Base-by-base conservation (phyloP, 2,329 filamentous ascomycete species). In the Fusarium miscanthi region DNA sequence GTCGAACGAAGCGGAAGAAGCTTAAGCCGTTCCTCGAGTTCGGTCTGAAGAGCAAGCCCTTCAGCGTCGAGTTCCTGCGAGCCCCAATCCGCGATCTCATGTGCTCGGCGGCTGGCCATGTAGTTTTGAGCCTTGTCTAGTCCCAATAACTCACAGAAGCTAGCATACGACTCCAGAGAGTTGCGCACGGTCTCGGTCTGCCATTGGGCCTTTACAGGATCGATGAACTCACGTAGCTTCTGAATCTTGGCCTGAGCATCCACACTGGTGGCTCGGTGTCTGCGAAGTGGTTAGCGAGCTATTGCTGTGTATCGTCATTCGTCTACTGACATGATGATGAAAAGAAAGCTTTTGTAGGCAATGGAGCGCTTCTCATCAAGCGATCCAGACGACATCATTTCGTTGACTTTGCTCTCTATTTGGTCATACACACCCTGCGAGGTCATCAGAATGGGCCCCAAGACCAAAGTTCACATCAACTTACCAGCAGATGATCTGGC, bases 311-410 rank as follows among this genome's bases (percentile, higher is more conserved):
- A 13, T 6, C n/a, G 11, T n/a, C 11, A 38, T 5, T 12, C 10
- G 25, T 43, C 31, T 41, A 80, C 86, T 78, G 84, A 92, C 89
- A 96, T 92, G 70, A 99, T 96, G 66, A 97, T 96, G 80, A 99
- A 97, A 2, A 98, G 86, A 71, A 98, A 95, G 14, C 94, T 95
- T 75, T 91, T 93, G 77, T 97, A 95, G 4, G 95, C 94, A 78
- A 96, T 91, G 63, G 93, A 90, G 37, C 95, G 89, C 78, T 95
- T 94, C 76, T 95, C 92, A 77, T 98, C 95, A 35, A 93, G 84
- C 59, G 88, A 87, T 35, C 92, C 90, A 52, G 93, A 89, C 69
- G 90, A 86, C 79, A 93, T 88, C 85, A 97, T 91, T 80, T 95
- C 92, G 66, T 92, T 92, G 66, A 98, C 91, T 78, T 94, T 94